Conservation (phyloP, 2,329 filamentous ascomycete genomes). For the Stagonosporopsis cucurbitacearum region DNA sequence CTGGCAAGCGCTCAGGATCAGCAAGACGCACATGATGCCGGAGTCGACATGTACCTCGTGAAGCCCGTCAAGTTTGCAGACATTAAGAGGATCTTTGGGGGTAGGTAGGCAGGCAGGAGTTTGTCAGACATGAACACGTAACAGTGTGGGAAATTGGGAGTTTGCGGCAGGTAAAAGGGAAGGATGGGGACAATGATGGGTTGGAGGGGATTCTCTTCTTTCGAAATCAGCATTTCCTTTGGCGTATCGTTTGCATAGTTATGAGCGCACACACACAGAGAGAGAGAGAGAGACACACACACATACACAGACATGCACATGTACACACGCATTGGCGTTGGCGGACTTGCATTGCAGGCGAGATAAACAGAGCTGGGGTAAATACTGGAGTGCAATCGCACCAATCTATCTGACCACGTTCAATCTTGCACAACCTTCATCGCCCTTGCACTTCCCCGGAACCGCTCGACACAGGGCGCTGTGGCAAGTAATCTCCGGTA, state of each 20-base stretch:
- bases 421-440: too few relatives aligned
- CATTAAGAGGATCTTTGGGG: constrained; percentile 37
- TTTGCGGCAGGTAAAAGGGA: background rate
- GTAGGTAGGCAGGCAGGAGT: background rate
- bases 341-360: background rate
- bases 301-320: too few relatives aligned
- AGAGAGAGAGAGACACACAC: too few relatives aligned
- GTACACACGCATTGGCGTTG: constrained; percentile 7
- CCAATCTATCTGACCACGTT: background rate
- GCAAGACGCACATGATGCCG: constrained; percentile 41
- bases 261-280: constrained; percentile 1
- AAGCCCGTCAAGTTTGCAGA: constrained; percentile 50
- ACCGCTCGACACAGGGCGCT: too few relatives aligned
- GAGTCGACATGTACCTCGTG: constrained; percentile 48
- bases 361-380: background rate
- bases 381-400: background rate
- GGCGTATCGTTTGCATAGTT: background rate
- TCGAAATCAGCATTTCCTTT: background rate
- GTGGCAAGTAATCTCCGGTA: too few relatives aligned
- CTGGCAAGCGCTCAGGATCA: constrained; percentile 47
- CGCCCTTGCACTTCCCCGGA: too few relatives aligned
- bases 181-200: background rate
- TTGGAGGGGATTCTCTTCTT: background rate
- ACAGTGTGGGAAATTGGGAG: background rate
- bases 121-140: background rate